Evolutionary conservation across 257 asterid species (phyloP).

Genomic region (Cordia subcordata): DNA sequence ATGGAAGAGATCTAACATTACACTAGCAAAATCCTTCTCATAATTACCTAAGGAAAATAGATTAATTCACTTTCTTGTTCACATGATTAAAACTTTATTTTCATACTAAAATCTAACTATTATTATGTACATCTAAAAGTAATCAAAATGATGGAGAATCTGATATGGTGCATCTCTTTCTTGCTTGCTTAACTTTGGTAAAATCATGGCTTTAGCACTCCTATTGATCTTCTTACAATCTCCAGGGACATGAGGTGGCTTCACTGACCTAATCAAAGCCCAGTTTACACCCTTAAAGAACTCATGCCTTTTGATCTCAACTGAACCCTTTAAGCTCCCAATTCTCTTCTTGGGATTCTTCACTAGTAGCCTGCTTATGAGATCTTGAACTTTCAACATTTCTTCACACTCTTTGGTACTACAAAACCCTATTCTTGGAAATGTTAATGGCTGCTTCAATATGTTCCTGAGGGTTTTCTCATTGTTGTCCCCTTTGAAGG

Average conservation of each 20-base stretch:
- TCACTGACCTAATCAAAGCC: slow-evolving; percentile 60
- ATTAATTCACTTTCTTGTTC: background rate
- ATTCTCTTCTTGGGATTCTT: slow-evolving; percentile 60
- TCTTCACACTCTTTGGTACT: slow-evolving; percentile 31
- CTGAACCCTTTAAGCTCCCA: slow-evolving; percentile 64
- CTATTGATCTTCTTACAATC: slow-evolving; percentile 20
- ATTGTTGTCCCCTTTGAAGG: slow-evolving; percentile 64
- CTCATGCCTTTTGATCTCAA: slow-evolving; percentile 62
- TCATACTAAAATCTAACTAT: slow-evolving; percentile 13
- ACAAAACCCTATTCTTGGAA: slow-evolving; percentile 35
- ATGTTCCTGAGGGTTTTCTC: slow-evolving; percentile 69
- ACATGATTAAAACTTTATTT: slow-evolving; percentile 9
- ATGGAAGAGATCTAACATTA: too few species aligned
- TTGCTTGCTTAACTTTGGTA: slow-evolving; percentile 34
- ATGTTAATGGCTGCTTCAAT: slow-evolving; percentile 49
- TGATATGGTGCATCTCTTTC: slow-evolving; percentile 41
- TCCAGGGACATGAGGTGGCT: slow-evolving; percentile 38
- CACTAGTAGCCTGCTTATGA: slow-evolving; percentile 44
- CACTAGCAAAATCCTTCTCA: too few species aligned
- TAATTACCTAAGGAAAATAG: background rate
- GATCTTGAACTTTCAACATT: slow-evolving; percentile 46
- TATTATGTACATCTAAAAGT: slow-evolving; percentile 26
- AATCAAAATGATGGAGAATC: slow-evolving; percentile 41
- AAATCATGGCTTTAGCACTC: slow-evolving; percentile 2
- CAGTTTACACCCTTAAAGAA: slow-evolving; percentile 73